Percentiles rank a stretch among this genome's conserved stretches.
These are phyloP conservation scores for Vaccinium myrtillus DNA, from an alignment of 148 eudicot genomes.

Conservation along the genomic window DNA sequence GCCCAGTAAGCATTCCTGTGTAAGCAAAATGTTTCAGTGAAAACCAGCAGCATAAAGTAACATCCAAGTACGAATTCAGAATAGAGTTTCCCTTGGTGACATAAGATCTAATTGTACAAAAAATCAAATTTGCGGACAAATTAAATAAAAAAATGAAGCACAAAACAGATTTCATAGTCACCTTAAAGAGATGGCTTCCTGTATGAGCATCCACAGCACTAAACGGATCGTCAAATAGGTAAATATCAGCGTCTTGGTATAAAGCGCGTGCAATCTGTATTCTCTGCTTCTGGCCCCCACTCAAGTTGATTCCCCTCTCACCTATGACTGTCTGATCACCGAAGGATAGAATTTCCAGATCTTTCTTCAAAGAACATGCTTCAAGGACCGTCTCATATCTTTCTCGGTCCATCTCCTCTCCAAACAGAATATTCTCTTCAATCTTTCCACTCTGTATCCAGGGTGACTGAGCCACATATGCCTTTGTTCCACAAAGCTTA, in stretches of 20 bases:
- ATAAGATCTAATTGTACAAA: too few species aligned
- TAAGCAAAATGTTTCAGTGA: not conserved
- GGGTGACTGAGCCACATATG: conserved; percentile 56
- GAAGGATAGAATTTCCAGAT: conserved; percentile 42
- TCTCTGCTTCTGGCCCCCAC: conserved; percentile 77
- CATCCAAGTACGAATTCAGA: not conserved
- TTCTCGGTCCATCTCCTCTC: conserved; percentile 39
- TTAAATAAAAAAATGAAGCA: not conserved
- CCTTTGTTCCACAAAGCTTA: conserved; percentile 43
- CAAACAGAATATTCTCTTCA: conserved; percentile 53
- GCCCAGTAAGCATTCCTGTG: conserved; percentile 56
- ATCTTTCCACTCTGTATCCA: conserved; percentile 68
- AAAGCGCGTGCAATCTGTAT: conserved; percentile 59
- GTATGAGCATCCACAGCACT: conserved; percentile 77
- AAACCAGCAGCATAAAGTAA: not conserved
- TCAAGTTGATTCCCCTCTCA: conserved; percentile 62
- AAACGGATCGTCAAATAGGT: conserved; percentile 65
- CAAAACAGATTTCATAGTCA: conserved; percentile 9
- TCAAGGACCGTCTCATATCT: conserved; percentile 52
- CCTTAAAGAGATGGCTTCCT: conserved; percentile 63
- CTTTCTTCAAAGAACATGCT: conserved; percentile 49
- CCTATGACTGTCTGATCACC: conserved; percentile 58
- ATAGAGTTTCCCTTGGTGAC: too few species aligned
- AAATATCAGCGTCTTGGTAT: conserved; percentile 55
- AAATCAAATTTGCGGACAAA: too few species aligned